phyloP scores from a whole-genome alignment of 148 eudicot genomes.

The Vaccinium vitisidaea region DNA sequence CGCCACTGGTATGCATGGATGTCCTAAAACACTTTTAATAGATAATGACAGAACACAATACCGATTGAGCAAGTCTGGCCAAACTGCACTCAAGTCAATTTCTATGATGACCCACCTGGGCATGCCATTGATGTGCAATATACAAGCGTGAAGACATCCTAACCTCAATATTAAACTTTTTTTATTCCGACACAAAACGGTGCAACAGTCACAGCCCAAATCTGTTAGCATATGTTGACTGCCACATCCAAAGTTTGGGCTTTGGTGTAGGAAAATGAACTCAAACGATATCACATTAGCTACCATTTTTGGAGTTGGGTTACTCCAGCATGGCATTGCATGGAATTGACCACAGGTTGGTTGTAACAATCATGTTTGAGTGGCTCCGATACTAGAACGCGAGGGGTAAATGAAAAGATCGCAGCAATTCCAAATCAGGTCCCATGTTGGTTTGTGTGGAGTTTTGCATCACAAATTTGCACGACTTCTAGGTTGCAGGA shows the following conservation, averaged over 20 bases:
- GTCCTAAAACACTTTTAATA: neutral
- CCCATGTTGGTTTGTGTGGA: neutral
- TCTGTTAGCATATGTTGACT: neutral
- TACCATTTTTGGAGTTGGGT: neutral
- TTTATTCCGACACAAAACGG: neutral
- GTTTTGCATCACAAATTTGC: neutral
- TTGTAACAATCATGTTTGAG: neutral
- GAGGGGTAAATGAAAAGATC: neutral
- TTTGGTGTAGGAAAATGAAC: neutral
- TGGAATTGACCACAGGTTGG: neutral
- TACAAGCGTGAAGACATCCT: neutral
- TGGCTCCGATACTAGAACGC: neutral
- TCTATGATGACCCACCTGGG: neutral
- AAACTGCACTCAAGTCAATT: conserved; percentile 1
- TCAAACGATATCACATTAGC: neutral
- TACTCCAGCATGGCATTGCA: neutral
- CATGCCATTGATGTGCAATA: neutral
- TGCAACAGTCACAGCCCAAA: neutral
- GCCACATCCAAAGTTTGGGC: neutral
- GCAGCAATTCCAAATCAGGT: neutral
- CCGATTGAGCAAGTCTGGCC: neutral
- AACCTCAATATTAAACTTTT: neutral
- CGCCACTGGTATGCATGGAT: too few relatives aligned
- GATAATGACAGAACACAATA: neutral
- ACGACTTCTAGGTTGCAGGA: neutral